Percentiles rank a stretch among this genome's conserved stretches.
Evolutionary conservation across 169 alveolate genomes (phyloP).

Genomic region (Babesia bovis): DNA sequence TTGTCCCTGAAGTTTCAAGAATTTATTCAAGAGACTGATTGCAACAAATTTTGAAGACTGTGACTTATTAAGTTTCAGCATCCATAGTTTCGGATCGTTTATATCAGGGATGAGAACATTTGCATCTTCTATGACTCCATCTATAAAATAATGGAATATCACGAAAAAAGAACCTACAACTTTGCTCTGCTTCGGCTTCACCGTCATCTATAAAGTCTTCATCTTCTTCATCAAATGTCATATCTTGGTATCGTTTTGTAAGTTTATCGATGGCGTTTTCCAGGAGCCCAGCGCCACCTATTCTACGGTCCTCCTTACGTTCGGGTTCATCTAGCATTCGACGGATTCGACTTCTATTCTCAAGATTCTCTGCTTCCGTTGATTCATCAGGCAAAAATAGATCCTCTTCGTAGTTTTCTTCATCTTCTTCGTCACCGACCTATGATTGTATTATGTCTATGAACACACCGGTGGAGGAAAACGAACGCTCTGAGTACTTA

Average conservation of each 20-base stretch:
- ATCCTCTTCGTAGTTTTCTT: conserved; percentile 75
- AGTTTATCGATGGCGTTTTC: conserved; percentile 83
- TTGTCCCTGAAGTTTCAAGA: conserved; percentile 66
- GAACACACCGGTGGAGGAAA: too few species aligned
- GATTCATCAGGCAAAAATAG: conserved; percentile 55
- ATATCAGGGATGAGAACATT: conserved; percentile 69
- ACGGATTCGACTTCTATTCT: conserved; percentile 66
- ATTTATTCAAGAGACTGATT: conserved; percentile 77
- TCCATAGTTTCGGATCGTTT: conserved; percentile 84
- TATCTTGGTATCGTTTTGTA: conserved; percentile 79
- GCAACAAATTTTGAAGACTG: conserved; percentile 75
- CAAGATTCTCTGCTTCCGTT: conserved; percentile 75
- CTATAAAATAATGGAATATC: conserved; percentile 29
- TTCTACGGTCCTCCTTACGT: conserved; percentile 67
- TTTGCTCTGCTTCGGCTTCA: conserved; percentile 67
- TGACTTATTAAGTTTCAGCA: conserved; percentile 73
- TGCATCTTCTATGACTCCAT: conserved; percentile 54
- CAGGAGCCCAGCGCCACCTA: conserved; percentile 83
- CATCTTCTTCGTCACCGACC: conserved; percentile 84
- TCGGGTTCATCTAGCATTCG: conserved; percentile 64
- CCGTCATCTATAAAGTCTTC: conserved; percentile 65
- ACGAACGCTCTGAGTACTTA: too few species aligned
- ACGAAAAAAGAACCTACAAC: conserved; percentile 17
- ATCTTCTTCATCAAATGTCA: conserved; percentile 72
- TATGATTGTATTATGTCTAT: conserved; percentile 46